A percentile compares a stretch with the other conserved stretches of the same genome.
phyloP scores from a whole-genome alignment of 768 basidiomycete species.

The Phlebiopsis flavidoalba region DNA sequence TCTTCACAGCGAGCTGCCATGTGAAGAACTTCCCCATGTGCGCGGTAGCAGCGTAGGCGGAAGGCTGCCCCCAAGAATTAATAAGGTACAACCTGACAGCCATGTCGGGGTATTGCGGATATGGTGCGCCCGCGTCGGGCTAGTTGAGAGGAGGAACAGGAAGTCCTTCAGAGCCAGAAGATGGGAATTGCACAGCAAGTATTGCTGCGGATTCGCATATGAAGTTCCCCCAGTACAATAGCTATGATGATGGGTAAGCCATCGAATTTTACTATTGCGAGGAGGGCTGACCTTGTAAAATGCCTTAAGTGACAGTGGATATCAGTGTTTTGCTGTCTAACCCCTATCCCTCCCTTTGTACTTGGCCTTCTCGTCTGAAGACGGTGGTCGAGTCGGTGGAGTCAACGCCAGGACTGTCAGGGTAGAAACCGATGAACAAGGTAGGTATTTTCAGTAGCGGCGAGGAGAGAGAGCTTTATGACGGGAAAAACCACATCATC shows the following conservation, averaged over 20 bases:
- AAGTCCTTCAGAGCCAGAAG: not conserved
- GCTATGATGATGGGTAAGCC: not conserved
- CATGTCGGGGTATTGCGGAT: not conserved
- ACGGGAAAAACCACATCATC: constrained; percentile 1
- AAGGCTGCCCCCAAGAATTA: not conserved
- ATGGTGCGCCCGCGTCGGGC: not conserved
- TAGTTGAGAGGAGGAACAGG: not conserved
- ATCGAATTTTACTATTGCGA: not conserved
- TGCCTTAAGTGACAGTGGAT: not conserved
- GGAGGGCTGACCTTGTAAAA: not conserved
- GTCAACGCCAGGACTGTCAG: not conserved
- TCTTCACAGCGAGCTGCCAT: constrained; percentile 21
- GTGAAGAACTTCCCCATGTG: constrained; percentile 24
- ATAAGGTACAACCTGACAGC: not conserved
- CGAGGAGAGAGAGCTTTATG: not conserved
- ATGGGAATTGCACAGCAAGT: not conserved
- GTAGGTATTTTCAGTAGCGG: constrained; percentile 3
- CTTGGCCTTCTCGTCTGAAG: not conserved
- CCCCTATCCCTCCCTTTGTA: not conserved
- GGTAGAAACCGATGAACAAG: not conserved
- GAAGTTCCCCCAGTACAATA: not conserved
- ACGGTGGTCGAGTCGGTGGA: not conserved
- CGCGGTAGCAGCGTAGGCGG: constrained; percentile 17
- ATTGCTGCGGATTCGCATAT: constrained; percentile 1
- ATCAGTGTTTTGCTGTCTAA: not conserved